Percentiles rank a stretch among this genome's conserved stretches.
These are phyloP conservation scores for Acanthamoeba culbertsoni DNA, from an alignment of 208 protist genomes.

Conservation along the genomic window DNA sequence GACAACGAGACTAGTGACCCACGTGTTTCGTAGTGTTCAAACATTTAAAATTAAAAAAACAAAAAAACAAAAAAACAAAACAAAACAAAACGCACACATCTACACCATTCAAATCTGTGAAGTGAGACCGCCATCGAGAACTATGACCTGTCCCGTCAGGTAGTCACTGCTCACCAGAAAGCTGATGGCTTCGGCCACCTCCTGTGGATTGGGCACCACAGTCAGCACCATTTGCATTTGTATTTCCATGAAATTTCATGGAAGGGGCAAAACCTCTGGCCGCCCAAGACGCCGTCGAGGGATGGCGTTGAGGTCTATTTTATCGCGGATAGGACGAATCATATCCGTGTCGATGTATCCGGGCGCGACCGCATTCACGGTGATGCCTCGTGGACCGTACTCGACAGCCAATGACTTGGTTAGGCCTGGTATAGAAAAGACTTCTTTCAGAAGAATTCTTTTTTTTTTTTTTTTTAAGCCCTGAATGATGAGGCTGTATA, in stretches of 20 bases:
- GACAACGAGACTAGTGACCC: no score
- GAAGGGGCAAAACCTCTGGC: neutral
- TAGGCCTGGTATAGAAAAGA: no score
- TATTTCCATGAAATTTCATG: neutral
- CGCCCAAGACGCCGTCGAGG: neutral
- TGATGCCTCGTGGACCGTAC: slow-evolving; percentile 34
- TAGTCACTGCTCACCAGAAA: slow-evolving; percentile 10
- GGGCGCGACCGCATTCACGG: slow-evolving; percentile 14
- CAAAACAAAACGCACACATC: no score
- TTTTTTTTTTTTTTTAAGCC: no score
- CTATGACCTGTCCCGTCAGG: slow-evolving; percentile 19
- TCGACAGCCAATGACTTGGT: slow-evolving; percentile 36
- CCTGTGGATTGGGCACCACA: neutral
- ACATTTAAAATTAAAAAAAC: no score
- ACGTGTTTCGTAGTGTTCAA: no score
- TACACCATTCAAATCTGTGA: no score
- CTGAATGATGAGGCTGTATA: neutral
- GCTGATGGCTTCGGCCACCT: neutral
- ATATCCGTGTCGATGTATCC: slow-evolving; percentile 51
- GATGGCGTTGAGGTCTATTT: slow-evolving; percentile 42
- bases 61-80: no score
- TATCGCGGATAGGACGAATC: neutral
- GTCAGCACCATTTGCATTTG: neutral
- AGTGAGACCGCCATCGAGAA: slow-evolving; percentile 30
- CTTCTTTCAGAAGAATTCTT: no score